These are phyloP conservation scores for Schizosaccharomyces osmophilus DNA, from an alignment of 805 yeast genomes.

Conservation along the genomic window DNA sequence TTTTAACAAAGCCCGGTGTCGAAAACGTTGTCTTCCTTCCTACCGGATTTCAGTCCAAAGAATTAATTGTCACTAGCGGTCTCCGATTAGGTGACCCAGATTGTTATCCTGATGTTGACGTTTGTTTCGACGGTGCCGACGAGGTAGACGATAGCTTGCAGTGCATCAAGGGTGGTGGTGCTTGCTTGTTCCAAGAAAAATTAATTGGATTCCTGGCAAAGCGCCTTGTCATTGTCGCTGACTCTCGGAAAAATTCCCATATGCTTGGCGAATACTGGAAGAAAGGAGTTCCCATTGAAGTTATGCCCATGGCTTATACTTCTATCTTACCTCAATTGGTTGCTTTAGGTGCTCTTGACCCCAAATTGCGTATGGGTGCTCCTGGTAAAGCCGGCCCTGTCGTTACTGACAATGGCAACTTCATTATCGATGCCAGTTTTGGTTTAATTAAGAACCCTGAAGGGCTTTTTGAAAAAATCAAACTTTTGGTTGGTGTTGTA, in stretches of 20 bases:
- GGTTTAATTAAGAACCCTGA: constrained; percentile 33
- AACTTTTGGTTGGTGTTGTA: constrained; percentile 70
- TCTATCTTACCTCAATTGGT: constrained; percentile 44
- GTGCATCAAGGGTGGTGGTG: constrained; percentile 96
- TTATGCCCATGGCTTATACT: constrained; percentile 68
- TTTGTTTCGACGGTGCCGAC: constrained; percentile 97
- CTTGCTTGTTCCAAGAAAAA: constrained; percentile 89
- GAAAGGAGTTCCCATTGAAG: constrained; percentile 86
- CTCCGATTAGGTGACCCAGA: constrained; percentile 59
- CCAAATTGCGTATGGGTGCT: constrained; percentile 60
- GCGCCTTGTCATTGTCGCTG: constrained; percentile 72
- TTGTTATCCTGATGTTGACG: constrained; percentile 45
- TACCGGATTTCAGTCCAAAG: constrained; percentile 88
- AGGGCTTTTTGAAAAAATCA: constrained; percentile 27
- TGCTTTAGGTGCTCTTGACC: constrained; percentile 35
- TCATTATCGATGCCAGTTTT: constrained; percentile 78
- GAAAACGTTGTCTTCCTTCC: constrained; percentile 57
- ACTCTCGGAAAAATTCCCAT: constrained; percentile 58
- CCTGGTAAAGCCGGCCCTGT: constrained; percentile 91
- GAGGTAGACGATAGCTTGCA: constrained; percentile 66
- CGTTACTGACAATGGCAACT: constrained; percentile 85
- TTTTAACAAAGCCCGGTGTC: constrained; percentile 34
- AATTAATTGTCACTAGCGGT: constrained; percentile 60
- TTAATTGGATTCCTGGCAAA: constrained; percentile 63
- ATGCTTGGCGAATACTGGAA: constrained; percentile 60